These are phyloP conservation scores for Ogataea saltuana DNA, from an alignment of 805 yeast genomes.

Conservation along the genomic window DNA sequence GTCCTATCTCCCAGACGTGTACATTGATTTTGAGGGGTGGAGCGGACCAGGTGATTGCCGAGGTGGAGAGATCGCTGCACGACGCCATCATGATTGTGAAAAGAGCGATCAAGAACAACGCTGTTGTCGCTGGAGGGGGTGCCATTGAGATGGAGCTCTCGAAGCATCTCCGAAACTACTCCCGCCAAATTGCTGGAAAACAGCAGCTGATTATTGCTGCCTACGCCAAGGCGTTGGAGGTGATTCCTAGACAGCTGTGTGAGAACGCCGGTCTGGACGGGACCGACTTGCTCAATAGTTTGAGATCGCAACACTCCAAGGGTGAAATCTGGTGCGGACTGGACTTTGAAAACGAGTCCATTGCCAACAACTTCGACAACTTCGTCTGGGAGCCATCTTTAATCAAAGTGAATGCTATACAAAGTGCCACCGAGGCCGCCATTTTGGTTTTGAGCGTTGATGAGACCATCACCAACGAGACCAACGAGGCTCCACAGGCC, in stretches of 20 bases:
- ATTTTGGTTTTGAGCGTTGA: slow-evolving; percentile 91
- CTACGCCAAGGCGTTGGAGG: slow-evolving; percentile 91
- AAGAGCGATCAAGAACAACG: slow-evolving; percentile 83
- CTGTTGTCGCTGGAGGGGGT: slow-evolving; percentile 98
- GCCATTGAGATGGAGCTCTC: slow-evolving; percentile 98
- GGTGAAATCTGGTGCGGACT: slow-evolving; percentile 93
- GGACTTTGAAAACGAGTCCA: slow-evolving; percentile 80
- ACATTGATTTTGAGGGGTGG: slow-evolving; percentile 95
- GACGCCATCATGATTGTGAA: slow-evolving; percentile 99
- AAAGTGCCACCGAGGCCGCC: slow-evolving; percentile 97
- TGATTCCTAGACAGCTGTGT: slow-evolving; percentile 95
- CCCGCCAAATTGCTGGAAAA: slow-evolving; percentile 89
- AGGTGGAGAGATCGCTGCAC: slow-evolving; percentile 95
- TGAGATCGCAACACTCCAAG: slow-evolving; percentile 92
- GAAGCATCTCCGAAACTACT: slow-evolving; percentile 79
- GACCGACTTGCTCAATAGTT: slow-evolving; percentile 85
- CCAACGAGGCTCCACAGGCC: slow-evolving; percentile 46
- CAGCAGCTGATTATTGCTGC: slow-evolving; percentile 92
- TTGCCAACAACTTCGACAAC: slow-evolving; percentile 79
- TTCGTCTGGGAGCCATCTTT: slow-evolving; percentile 98
- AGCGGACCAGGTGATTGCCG: slow-evolving; percentile 97
- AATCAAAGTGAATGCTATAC: slow-evolving; percentile 90
- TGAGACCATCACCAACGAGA: slow-evolving; percentile 82
- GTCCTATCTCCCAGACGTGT: slow-evolving; percentile 90
- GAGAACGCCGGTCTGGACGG: slow-evolving; percentile 99